Evolutionary conservation across 225 moss, liverwort and hornwort genomes (phyloP).

Genomic region (Takakia lepidozioides): DNA sequence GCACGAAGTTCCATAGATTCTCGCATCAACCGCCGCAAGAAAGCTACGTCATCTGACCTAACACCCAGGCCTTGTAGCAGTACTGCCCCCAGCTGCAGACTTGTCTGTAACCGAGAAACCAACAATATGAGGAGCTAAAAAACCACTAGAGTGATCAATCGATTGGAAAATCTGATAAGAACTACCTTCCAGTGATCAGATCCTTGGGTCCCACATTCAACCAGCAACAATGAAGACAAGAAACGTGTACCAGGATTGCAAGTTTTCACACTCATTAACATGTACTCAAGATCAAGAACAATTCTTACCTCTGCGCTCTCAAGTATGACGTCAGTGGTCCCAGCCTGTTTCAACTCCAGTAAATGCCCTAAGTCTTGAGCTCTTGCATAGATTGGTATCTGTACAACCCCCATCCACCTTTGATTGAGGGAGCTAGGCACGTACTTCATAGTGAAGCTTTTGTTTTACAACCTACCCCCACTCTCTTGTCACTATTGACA

Average conservation of each 20-base stretch:
- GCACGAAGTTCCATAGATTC: conserved; percentile 96
- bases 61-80: conserved; percentile 90
- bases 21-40: conserved; percentile 85
- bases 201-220: background rate
- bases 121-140: background rate
- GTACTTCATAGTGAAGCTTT: too few species aligned
- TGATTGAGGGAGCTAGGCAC: too few species aligned
- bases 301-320: conserved; percentile 85
- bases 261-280: background rate
- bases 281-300: background rate
- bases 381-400: conserved; percentile 89
- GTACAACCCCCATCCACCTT: conserved; percentile 4
- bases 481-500: too few species aligned
- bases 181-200: conserved; percentile 5
- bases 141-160: background rate
- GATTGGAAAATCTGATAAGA: background rate
- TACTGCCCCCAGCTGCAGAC: conserved; percentile 85
- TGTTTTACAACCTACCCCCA: too few species aligned
- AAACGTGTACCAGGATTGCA: background rate
- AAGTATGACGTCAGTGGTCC: conserved; percentile 81
- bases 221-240: background rate
- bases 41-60: conserved; percentile 80
- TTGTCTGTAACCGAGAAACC: conserved; percentile 45
- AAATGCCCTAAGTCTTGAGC: conserved; percentile 89
- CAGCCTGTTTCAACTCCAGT: conserved; percentile 78